Percentiles rank a stretch among this genome's conserved stretches.
Conservation (phyloP, 495 filamentous ascomycete species). For the Hypoxylon fuscum region DNA sequence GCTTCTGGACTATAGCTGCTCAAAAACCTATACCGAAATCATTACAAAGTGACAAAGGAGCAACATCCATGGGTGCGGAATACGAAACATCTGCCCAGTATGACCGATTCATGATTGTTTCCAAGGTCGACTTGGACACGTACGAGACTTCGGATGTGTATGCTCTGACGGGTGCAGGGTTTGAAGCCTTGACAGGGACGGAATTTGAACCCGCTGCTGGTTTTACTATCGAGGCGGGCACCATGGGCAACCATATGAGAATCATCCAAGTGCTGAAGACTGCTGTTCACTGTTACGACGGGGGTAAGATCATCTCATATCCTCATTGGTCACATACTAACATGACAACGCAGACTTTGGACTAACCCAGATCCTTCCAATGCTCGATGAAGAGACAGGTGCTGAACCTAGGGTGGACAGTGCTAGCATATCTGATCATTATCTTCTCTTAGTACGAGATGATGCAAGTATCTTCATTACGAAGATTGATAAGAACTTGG, state of each 20-base stretch:
- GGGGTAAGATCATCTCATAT: constrained; percentile 65
- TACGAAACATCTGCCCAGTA: constrained; percentile 64
- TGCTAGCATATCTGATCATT: constrained; percentile 89
- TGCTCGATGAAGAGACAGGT: constrained; percentile 86
- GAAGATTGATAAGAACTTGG: constrained; percentile 77
- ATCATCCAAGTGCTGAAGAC: constrained; percentile 85
- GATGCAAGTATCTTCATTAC: constrained; percentile 80
- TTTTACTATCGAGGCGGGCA: constrained; percentile 81
- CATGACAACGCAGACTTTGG: constrained; percentile 70
- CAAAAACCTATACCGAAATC: constrained; percentile 66
- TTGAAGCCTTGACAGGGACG: constrained; percentile 72
- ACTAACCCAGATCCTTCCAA: constrained; percentile 86
- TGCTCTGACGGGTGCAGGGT: constrained; percentile 65
- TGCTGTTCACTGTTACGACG: constrained; percentile 88
- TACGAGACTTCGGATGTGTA: constrained; percentile 70
- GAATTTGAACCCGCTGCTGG: constrained; percentile 92
- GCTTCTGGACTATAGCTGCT: constrained; percentile 70
- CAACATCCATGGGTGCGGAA: constrained; percentile 58
- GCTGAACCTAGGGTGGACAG: constrained; percentile 76
- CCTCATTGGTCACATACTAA: constrained; percentile 46
- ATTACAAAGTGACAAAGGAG: constrained; percentile 59
- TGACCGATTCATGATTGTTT: constrained; percentile 75
- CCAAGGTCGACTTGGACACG: constrained; percentile 64
- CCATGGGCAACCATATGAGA: constrained; percentile 74
- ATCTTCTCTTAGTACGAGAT: constrained; percentile 83